A percentile compares a stretch with the other conserved stretches of the same genome.
Evolutionary conservation across 805 yeast genomes (phyloP).

Genomic region (Wickerhamiella siamensis): DNA sequence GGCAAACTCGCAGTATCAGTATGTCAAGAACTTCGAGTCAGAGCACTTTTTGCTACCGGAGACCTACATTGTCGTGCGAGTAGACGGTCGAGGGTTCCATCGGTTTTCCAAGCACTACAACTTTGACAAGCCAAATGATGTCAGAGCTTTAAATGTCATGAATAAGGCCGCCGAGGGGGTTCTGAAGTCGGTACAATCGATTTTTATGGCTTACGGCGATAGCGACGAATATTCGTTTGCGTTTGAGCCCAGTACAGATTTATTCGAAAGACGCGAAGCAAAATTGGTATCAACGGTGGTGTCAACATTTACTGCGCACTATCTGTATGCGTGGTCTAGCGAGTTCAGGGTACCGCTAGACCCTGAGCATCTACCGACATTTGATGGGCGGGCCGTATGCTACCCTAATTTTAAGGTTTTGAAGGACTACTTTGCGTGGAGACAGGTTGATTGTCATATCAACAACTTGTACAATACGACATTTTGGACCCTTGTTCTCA

Average conservation of each 20-base stretch:
- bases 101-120: conserved; percentile 52
- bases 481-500: conserved; percentile 71
- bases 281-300: conserved; percentile 74
- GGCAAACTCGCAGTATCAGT: conserved; percentile 83
- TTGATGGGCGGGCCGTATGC: conserved; percentile 79
- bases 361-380: conserved; percentile 54
- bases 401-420: conserved; percentile 54
- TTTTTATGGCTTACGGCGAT: conserved; percentile 79
- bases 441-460: conserved; percentile 91
- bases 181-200: conserved; percentile 52
- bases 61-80: conserved; percentile 66
- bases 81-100: conserved; percentile 93
- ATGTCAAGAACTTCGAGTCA: conserved; percentile 68
- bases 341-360: conserved; percentile 38
- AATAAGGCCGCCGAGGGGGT: conserved; percentile 62
- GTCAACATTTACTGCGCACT: conserved; percentile 65
- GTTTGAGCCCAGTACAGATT: conserved; percentile 41
- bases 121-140: conserved; percentile 81
- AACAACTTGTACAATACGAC: conserved; percentile 87
- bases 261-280: conserved; percentile 73
- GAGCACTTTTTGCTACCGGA: conserved; percentile 63
- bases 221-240: conserved; percentile 89
- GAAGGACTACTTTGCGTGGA: conserved; percentile 81
- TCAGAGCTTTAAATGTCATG: conserved; percentile 62
- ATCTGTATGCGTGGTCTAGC: conserved; percentile 52